Conservation (phyloP, 2,329 filamentous ascomycete species). For the Cordyceps cicadae region DNA sequence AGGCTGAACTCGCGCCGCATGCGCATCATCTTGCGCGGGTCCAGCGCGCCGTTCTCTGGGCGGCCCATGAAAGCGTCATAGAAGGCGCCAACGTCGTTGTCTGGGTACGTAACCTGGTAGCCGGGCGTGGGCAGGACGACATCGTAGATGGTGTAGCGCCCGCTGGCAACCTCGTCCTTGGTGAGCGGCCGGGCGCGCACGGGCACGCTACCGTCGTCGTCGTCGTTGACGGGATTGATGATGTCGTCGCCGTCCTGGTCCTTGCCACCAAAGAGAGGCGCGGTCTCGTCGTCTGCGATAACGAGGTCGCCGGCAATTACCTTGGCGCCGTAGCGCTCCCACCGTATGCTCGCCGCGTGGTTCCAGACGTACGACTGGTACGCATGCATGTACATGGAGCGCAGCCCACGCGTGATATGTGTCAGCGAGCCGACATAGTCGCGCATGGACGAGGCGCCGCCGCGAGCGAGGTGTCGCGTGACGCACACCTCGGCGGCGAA, state of each 20-base stretch:
- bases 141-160: conserved; percentile 74
- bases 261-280: conserved; percentile 41
- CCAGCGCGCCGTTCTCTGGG: conserved; percentile 65
- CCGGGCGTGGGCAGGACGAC: conserved; percentile 88
- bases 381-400: conserved; percentile 92
- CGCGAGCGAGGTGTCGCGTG: conserved; percentile 63
- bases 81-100: conserved; percentile 73
- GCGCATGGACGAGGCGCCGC: conserved; percentile 36
- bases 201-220: conserved; percentile 34
- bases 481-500: conserved; percentile 75
- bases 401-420: conserved; percentile 70
- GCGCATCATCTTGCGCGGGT: conserved; percentile 81
- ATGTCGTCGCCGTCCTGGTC: conserved; percentile 49
- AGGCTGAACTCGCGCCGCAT: conserved; percentile 81
- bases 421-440: conserved; percentile 79
- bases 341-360: conserved; percentile 69
- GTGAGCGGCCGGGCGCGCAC: conserved; percentile 62
- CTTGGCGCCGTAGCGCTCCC: conserved; percentile 61
- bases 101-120: conserved; percentile 79
- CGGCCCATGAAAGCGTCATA: conserved; percentile 82
- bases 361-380: conserved; percentile 98
- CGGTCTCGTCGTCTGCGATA: conserved; percentile 36
- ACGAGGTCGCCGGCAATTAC: conserved; percentile 84
- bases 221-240: conserved; percentile 30
- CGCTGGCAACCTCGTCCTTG: conserved; percentile 67